A percentile compares a stretch with the other conserved stretches of the same genome.
Evolutionary conservation across 1,139 yeast genomes (phyloP).

Genomic region (Kurtzmaniella quercitrusa): DNA sequence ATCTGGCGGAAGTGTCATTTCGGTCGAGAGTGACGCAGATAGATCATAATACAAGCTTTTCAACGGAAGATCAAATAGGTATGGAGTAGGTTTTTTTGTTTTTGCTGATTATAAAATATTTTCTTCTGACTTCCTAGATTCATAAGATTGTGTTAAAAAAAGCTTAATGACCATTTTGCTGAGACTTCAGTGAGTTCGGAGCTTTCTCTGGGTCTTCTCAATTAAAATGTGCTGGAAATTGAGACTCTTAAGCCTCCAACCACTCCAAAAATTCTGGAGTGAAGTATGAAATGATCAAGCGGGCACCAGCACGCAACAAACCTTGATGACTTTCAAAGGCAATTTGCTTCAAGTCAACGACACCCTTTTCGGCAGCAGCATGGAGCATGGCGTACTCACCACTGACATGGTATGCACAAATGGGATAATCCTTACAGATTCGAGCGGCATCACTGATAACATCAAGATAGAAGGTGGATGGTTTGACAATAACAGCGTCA

Average conservation of each 20-base stretch:
- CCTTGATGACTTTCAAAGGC: constrained; percentile 94
- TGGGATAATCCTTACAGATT: constrained; percentile 78
- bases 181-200: no score
- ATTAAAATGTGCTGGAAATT: no score
- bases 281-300: constrained; percentile 84
- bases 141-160: no score
- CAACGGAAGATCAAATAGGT: no score
- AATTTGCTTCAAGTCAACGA: constrained; percentile 80
- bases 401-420: constrained; percentile 94
- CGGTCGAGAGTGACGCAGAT: background rate
- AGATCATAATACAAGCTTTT: background rate
- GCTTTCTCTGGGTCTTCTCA: no score
- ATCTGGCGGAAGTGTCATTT: background rate
- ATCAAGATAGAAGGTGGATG: constrained; percentile 95
- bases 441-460: constrained; percentile 83
- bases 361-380: constrained; percentile 96
- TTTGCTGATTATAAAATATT: no score
- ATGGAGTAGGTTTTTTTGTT: no score
- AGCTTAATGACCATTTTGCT: no score
- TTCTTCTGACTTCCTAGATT: no score
- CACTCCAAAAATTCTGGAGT: constrained; percentile 96
- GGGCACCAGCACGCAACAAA: constrained; percentile 92
- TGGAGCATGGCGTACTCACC: constrained; percentile 98
- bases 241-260: constrained; percentile 57
- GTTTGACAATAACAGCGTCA: constrained; percentile 92